A percentile compares a stretch with the other conserved stretches of the same genome.
Evolutionary conservation across 2,329 filamentous ascomycete genomes (phyloP).

Genomic region (Phoma sp.): DNA sequence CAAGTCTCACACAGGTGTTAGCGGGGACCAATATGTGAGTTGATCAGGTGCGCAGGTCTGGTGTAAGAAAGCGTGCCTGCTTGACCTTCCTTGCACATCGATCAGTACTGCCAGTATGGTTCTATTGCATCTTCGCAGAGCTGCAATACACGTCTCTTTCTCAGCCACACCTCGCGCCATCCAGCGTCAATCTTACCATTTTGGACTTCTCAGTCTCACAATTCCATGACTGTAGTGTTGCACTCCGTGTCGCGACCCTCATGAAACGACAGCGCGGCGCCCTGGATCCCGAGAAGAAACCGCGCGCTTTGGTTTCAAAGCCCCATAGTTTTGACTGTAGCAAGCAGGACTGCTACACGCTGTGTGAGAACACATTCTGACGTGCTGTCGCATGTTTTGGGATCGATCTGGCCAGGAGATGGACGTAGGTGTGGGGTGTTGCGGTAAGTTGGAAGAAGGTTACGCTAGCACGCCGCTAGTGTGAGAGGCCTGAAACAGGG

Average conservation of each 20-base stretch:
- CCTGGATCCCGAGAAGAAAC: conserved; percentile 10
- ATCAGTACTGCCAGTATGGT: background rate
- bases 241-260: conserved; percentile 10
- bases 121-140: background rate
- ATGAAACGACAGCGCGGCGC: conserved; percentile 23
- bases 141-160: background rate
- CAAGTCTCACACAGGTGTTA: no score
- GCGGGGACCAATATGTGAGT: background rate
- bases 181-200: background rate
- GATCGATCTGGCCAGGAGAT: background rate
- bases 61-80: background rate
- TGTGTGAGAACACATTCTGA: conserved; percentile 8
- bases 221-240: conserved; percentile 1
- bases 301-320: conserved; percentile 34
- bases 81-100: background rate
- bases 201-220: background rate
- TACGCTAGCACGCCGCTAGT: conserved; percentile 18
- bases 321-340: conserved; percentile 10
- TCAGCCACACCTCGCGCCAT: conserved; percentile 5
- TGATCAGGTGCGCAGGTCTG: background rate
- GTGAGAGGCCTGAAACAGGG: conserved; percentile 3
- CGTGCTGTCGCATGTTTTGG: conserved; percentile 4
- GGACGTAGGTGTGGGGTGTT: background rate
- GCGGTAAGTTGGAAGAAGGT: conserved; percentile 13
- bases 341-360: conserved; percentile 17